A percentile compares a stretch with the other conserved stretches of the same genome.
Evolutionary conservation across 1,284 basidiomycete genomes (phyloP).

Genomic region (Fistulinella staudtii): DNA sequence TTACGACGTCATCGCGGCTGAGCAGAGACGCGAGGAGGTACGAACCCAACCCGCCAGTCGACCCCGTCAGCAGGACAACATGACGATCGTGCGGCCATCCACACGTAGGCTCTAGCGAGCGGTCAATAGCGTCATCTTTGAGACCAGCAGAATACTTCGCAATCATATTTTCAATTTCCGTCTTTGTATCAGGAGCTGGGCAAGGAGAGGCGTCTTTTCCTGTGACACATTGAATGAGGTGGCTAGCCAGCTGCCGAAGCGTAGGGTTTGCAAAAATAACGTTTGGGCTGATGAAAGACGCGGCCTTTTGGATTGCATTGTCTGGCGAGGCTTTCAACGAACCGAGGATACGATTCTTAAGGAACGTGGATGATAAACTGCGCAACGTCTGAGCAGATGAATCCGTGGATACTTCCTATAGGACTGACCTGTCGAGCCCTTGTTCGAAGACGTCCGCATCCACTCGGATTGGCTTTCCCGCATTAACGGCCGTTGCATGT

Average conservation of each 20-base stretch:
- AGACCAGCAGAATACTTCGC: slow-evolving; percentile 18
- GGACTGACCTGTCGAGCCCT: slow-evolving; percentile 30
- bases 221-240: slow-evolving; percentile 11
- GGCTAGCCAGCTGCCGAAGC: slow-evolving; percentile 15
- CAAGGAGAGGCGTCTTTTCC: neutral
- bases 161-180: slow-evolving; percentile 27
- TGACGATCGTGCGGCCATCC: neutral
- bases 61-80: slow-evolving; percentile 30
- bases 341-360: slow-evolving; percentile 23
- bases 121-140: neutral
- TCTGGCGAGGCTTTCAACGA: slow-evolving; percentile 12
- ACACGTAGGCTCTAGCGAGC: too few relatives aligned
- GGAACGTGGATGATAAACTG: slow-evolving; percentile 21
- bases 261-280: slow-evolving; percentile 30
- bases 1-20: slow-evolving; percentile 9
- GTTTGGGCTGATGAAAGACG: slow-evolving; percentile 20
- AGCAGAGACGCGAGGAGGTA: slow-evolving; percentile 27
- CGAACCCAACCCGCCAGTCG: slow-evolving; percentile 31
- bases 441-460: slow-evolving; percentile 24
- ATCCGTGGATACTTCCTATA: neutral
- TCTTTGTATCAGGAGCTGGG: neutral
- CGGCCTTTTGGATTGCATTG: slow-evolving; percentile 7
- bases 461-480: slow-evolving; percentile 6
- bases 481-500: slow-evolving; percentile 25
- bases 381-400: neutral